Conservation (phyloP, 2,329 filamentous ascomycete genomes). For the Annulohypoxylon truncatum region DNA sequence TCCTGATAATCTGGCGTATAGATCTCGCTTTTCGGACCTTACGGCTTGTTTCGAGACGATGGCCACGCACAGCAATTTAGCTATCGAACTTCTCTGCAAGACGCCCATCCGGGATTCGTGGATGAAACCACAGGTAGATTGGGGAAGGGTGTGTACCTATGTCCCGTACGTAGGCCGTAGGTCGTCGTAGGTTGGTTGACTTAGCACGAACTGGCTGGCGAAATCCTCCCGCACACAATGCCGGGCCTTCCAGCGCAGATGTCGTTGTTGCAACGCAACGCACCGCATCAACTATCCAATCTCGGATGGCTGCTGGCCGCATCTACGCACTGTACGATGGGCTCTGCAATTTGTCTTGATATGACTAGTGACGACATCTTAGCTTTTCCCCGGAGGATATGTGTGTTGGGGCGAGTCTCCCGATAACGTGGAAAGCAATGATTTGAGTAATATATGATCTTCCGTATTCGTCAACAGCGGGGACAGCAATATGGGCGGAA, state of each 20-base stretch:
- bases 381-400: constrained; percentile 23
- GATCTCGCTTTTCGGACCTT: constrained; percentile 30
- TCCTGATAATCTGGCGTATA: constrained; percentile 6
- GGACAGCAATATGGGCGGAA: constrained; percentile 29
- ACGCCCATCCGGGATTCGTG: constrained; percentile 22
- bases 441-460: constrained; percentile 30
- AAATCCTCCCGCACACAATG: constrained; percentile 16
- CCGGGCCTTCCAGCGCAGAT: constrained; percentile 23
- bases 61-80: constrained; percentile 18
- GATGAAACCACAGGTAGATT: constrained; percentile 29
- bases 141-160: constrained; percentile 10
- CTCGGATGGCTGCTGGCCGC: constrained; percentile 23
- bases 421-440: constrained; percentile 39
- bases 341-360: constrained; percentile 24
- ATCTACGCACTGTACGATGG: constrained; percentile 15
- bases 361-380: constrained; percentile 37
- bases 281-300: constrained; percentile 29
- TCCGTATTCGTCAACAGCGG: constrained; percentile 36
- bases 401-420: constrained; percentile 21
- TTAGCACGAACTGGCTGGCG: constrained; percentile 24
- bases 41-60: constrained; percentile 18
- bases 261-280: constrained; percentile 25
- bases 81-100: constrained; percentile 22
- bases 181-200: constrained; percentile 22
- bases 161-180: constrained; percentile 11